Conservation (phyloP, 1,284 basidiomycete genomes). For the Filobasidium uniguttulatum region DNA sequence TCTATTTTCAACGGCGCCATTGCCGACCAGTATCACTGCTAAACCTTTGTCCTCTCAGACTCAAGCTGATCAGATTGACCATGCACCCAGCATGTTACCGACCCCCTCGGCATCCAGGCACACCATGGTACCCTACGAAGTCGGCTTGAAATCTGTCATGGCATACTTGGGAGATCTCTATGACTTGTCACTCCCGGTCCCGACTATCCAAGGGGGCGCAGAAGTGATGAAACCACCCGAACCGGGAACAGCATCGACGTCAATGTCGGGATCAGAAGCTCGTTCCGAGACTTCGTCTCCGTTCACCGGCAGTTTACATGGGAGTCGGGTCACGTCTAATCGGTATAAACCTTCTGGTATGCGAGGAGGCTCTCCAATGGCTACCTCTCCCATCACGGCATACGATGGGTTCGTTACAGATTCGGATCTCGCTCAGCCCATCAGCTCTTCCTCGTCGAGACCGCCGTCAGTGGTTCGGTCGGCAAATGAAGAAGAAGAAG, state of each 20-base stretch:
- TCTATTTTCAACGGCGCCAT: background rate
- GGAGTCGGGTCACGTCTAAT: too few relatives aligned
- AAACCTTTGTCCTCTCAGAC: background rate
- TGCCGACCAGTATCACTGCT: background rate
- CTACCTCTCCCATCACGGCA: too few relatives aligned
- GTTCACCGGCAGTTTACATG: too few relatives aligned
- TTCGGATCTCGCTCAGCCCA: too few relatives aligned
- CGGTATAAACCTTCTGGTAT: too few relatives aligned
- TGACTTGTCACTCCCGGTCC: constrained; percentile 47
- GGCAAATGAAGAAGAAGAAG: constrained; percentile 17
- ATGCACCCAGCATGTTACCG: background rate
- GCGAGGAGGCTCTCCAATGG: too few relatives aligned
- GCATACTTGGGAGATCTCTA: constrained; percentile 89
- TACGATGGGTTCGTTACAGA: too few relatives aligned
- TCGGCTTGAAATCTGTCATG: constrained; percentile 74
- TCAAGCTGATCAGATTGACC: background rate
- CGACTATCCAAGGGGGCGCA: constrained; percentile 20
- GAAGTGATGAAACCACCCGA: constrained; percentile 23
- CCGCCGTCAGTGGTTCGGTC: too few relatives aligned
- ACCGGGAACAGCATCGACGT: constrained; percentile 10
- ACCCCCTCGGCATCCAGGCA: background rate
- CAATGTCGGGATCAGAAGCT: constrained; percentile 6
- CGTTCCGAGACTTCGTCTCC: constrained; percentile 6
- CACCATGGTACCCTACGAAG: constrained; percentile 19
- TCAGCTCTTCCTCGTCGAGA: constrained; percentile 11